Percentiles rank a stretch among this genome's conserved stretches.
Conservation (phyloP, 352 stramenopile species). For the Globisporangium cystogenes region DNA sequence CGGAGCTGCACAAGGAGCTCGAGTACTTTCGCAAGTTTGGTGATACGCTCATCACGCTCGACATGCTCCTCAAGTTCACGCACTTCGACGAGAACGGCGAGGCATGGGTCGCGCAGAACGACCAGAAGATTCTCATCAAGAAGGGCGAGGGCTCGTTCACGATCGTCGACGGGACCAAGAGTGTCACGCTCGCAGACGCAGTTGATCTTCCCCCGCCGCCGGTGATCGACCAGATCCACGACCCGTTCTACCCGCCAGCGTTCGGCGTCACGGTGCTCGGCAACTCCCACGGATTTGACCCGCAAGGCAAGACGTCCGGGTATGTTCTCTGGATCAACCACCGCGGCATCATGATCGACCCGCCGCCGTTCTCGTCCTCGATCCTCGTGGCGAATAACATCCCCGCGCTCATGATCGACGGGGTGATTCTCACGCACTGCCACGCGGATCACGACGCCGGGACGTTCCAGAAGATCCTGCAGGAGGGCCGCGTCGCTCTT, state of each 20-base stretch:
- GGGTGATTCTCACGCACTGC: constrained; percentile 96
- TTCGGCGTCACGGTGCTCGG: constrained; percentile 95
- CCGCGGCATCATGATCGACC: constrained; percentile 96
- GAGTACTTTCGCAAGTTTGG: constrained; percentile 90
- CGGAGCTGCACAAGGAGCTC: constrained; percentile 79
- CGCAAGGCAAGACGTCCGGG: constrained; percentile 90
- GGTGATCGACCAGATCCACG: constrained; percentile 27
- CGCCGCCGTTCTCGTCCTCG: constrained; percentile 88
- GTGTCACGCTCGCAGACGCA: constrained; percentile 45
- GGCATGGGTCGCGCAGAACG: constrained; percentile 48
- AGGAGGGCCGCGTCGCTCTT: constrained; percentile 90
- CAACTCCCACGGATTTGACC: constrained; percentile 95
- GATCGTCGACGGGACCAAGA: constrained; percentile 54
- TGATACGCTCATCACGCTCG: constrained; percentile 84
- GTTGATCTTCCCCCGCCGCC: constrained; percentile 49
- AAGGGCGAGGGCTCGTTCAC: constrained; percentile 67
- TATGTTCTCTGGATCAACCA: constrained; percentile 98
- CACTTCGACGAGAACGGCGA: constrained; percentile 71
- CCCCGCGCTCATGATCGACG: constrained; percentile 91
- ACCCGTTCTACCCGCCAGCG: constrained; percentile 90
- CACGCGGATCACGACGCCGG: constrained; percentile 96
- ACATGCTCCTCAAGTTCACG: constrained; percentile 88
- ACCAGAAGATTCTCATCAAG: constrained; percentile 59
- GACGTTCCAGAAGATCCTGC: constrained; percentile 96
- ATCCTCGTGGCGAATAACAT: constrained; percentile 87